Evolutionary conservation across 371 early-diverging fungal species (phyloP), one percentile per base, ranked within the genome.

Genomic region (Mucor saturninus): DNA sequence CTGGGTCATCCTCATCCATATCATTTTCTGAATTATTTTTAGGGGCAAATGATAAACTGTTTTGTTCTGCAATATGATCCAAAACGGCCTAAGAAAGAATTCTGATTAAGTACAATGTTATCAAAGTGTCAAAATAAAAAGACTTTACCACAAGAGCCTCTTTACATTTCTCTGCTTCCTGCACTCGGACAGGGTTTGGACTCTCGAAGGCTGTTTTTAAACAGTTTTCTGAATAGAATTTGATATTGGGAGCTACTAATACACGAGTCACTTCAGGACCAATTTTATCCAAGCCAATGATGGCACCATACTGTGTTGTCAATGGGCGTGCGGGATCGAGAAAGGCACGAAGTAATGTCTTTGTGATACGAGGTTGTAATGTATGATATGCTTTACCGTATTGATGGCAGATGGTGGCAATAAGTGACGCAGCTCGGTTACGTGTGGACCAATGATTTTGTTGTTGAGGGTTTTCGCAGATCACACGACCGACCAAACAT

Each of bases 401-500:
- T 35, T 87, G 80, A 53, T 69, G 61, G 65, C 92, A 91, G 42
- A 97, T 90, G 38, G 74, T 67, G 0, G 94, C 82, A 30, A 91
- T 81, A 32, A 97, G 77, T 9, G 72, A 63, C 0, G 96, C 93
- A 0, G 98, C 91, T 21, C 81, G 85, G 6, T 83, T 75, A 8
- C 99, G 93, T 26, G 96, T 76, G 4, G 87, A 59, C 93, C 94
- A 96, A 71, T 97, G 98, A 54, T 90, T 83, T 38, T 91, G 89
- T 31, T 53, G 73, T 59, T 71, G 83, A 57, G 73, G 72, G 72
- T 74, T 85, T 82, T 67, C 90, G 80, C 63, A 99, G 71, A 82
- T 79, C n/a, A 89, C 79, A 61, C 93, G 93, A 45, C 94, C 94
- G 5, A 99, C 93, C 15, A 98, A 81, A 69, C 98, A 97, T 9